Evolutionary conservation across 495 filamentous ascomycete genomes (phyloP).

Genomic region (Hyphodiscus hymeniophilus): DNA sequence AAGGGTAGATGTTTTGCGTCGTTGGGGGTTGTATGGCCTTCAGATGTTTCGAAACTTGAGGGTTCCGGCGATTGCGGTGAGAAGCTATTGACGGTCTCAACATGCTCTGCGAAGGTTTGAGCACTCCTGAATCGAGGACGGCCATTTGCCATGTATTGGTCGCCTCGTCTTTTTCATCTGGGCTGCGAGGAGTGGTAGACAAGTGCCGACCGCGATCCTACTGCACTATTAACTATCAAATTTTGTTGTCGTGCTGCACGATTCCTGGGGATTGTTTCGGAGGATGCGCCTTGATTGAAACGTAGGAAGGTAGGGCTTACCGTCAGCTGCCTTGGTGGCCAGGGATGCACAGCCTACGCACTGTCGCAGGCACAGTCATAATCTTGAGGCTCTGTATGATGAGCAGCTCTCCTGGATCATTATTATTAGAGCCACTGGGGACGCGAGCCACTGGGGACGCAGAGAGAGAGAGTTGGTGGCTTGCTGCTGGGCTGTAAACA

Average conservation of each 20-base stretch:
- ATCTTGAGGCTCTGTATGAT: too few species aligned
- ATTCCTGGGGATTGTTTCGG: neutral
- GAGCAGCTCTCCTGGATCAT: too few species aligned
- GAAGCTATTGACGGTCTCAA: neutral
- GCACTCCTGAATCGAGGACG: neutral
- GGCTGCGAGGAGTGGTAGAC: too few species aligned
- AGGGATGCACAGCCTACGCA: neutral
- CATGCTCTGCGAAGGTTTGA: neutral
- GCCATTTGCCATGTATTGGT: constrained; percentile 3
- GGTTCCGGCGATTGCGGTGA: neutral
- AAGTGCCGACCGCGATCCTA: too few species aligned
- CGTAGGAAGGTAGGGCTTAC: neutral
- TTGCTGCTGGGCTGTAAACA: too few species aligned
- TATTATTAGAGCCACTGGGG: too few species aligned
- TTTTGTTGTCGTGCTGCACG: neutral
- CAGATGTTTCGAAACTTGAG: neutral
- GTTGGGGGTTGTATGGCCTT: too few species aligned
- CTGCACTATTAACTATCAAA: too few species aligned
- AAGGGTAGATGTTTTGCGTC: too few species aligned
- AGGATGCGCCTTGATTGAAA: neutral
- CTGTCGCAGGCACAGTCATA: too few species aligned
- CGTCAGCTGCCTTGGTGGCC: neutral
- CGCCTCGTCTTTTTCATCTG: constrained; percentile 5
- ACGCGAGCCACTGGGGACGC: too few species aligned
- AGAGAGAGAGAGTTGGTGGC: too few species aligned